Evolutionary conservation across 169 alveolate species (phyloP).

Genomic region (Besnoitia besnoiti): DNA sequence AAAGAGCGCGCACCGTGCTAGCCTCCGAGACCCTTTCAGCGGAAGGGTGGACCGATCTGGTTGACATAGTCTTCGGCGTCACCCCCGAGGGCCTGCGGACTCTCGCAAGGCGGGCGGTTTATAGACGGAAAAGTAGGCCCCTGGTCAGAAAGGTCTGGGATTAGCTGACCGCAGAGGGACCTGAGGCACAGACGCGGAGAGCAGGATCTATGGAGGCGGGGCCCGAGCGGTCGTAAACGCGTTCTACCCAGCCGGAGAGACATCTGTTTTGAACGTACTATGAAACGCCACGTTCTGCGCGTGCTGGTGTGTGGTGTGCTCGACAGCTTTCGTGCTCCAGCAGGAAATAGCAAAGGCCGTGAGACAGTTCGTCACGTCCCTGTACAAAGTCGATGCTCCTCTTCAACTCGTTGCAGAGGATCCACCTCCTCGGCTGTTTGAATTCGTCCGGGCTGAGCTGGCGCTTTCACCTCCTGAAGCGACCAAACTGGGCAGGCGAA

Average conservation of each 20-base stretch:
- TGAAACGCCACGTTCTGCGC: no score
- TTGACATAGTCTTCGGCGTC: conserved; percentile 3
- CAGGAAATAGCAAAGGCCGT: background rate
- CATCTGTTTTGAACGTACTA: no score
- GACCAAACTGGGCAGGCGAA: background rate
- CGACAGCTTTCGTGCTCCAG: background rate
- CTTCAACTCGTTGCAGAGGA: background rate
- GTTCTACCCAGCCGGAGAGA: no score
- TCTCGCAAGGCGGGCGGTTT: background rate
- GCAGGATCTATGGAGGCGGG: no score
- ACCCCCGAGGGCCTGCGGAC: background rate
- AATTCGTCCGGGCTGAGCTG: background rate
- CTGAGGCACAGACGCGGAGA: no score
- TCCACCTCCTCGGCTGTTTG: background rate
- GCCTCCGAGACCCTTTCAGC: background rate
- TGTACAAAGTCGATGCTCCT: background rate
- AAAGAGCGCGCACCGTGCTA: background rate
- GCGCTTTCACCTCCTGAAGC: background rate
- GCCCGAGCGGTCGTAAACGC: no score
- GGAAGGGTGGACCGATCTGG: background rate
- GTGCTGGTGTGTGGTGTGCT: background rate
- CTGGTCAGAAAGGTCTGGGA: background rate
- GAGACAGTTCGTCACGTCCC: background rate
- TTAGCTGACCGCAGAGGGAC: no score
- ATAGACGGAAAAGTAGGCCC: background rate